Evolutionary conservation across 164 flowering plant species (phyloP).

Genomic region (Vitis amurensis): DNA sequence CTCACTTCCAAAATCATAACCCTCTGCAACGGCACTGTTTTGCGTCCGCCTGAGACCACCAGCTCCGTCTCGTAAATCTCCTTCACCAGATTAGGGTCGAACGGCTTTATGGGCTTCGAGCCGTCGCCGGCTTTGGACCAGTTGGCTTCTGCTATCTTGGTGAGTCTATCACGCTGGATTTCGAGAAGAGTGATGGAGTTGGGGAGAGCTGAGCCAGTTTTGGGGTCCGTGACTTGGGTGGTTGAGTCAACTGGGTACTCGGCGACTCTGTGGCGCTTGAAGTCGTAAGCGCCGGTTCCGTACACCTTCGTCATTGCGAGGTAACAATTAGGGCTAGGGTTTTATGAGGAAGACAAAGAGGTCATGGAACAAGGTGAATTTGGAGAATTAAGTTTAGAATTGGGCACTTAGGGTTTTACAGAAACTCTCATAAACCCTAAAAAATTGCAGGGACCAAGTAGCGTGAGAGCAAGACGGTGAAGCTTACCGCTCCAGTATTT

Average conservation of each 20-base stretch:
- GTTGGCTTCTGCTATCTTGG: conserved; percentile 73
- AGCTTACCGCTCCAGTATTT: background rate
- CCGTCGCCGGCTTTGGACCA: conserved; percentile 55
- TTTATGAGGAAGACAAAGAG: background rate
- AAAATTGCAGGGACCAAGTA: no score
- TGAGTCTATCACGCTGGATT: conserved; percentile 77
- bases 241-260: conserved; percentile 71
- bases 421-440: no score
- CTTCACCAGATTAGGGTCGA: conserved; percentile 71
- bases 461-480: no score
- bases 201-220: conserved; percentile 42
- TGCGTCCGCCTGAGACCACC: conserved; percentile 51
- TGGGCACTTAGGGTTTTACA: no score
- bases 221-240: conserved; percentile 38
- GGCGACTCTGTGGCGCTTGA: conserved; percentile 89
- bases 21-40: conserved; percentile 83
- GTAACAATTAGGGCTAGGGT: conserved; percentile 6
- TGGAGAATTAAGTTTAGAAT: background rate
- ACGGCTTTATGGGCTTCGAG: conserved; percentile 24
- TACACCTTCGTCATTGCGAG: conserved; percentile 60
- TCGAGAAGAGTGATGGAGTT: conserved; percentile 73
- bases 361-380: background rate
- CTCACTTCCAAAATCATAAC: conserved; percentile 61
- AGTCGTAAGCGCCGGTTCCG: conserved; percentile 80
- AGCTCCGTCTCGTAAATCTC: conserved; percentile 83